Base-by-base conservation (phyloP, 345 rosid genomes). In the Murraya paniculata region DNA sequence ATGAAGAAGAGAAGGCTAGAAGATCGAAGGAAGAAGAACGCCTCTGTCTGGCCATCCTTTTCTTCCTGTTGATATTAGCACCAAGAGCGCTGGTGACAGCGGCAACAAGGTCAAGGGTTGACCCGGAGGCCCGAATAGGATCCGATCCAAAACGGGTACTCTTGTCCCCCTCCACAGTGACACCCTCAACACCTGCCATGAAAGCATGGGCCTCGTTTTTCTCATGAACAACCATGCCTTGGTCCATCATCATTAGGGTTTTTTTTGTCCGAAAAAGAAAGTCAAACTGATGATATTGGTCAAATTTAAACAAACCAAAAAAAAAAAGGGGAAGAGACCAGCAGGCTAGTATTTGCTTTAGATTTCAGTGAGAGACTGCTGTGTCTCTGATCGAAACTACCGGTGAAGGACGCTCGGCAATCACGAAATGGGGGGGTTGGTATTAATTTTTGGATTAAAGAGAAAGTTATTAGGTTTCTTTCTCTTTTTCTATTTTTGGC, bases 21-120 rank as follows among this genome's bases (percentile, higher is more conserved):
- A 86, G 85, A 72, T 69, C 86, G 86, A 84, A 79, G 68, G 93
- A 86, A 80, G 91, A 81, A 22, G 94, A 86, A 70, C 94, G 85
- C 84, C 96, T 95, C 87, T 86, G 94, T 85, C 98, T 87, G 18
- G 94, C 91, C 97, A 92, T 88, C 83, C 93, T 91, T 86, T 92
- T 91, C 89, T 91, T 92, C 93, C 88, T 86, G 81, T 87, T 85
- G 61, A 92, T 65, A 65, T 53, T 53, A 53, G 48, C 89, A 78
- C 90, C 91, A 73, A 90, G 81, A 75, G n/a, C 57, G 22, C 84
- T 83, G 55, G 87, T 79, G 68, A 89, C 82, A 74, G 83, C 87
- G 70, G 83, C 84, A 61, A 79, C 79, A 73, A 81, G 87, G 82
- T 78, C 87, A 80, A 83, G 84, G 82, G 79, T 84, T 77, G 81